Evolutionary conservation across 805 yeast genomes (phyloP).

Genomic region (Maudiozyma saulgeensis): DNA sequence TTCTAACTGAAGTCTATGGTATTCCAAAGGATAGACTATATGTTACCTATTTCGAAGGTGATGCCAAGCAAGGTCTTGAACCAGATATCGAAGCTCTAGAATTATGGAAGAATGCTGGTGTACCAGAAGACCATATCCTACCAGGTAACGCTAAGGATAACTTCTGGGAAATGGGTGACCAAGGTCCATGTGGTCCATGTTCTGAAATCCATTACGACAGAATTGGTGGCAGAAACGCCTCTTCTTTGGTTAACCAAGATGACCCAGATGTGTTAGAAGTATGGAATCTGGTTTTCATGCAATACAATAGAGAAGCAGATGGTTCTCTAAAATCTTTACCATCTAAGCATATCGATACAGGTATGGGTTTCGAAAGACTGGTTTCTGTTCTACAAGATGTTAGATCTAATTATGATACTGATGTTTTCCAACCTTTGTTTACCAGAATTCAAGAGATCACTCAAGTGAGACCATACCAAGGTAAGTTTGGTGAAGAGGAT

Average conservation of each 20-base stretch:
- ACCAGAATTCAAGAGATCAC: conserved; percentile 82
- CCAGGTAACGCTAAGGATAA: conserved; percentile 89
- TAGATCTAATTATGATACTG: conserved; percentile 92
- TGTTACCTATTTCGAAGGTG: conserved; percentile 96
- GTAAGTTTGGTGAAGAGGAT: conserved; percentile 89
- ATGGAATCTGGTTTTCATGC: conserved; percentile 97
- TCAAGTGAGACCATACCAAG: conserved; percentile 83
- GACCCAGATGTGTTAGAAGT: conserved; percentile 97
- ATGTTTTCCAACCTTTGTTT: conserved; percentile 87
- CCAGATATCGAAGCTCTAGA: conserved; percentile 92
- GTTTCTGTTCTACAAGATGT: conserved; percentile 90
- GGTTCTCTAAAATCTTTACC: conserved; percentile 75
- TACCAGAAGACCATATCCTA: conserved; percentile 80
- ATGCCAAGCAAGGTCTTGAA: conserved; percentile 65
- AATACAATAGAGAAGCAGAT: conserved; percentile 89
- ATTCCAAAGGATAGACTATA: conserved; percentile 72
- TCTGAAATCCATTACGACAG: conserved; percentile 96
- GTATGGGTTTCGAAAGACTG: conserved; percentile 97
- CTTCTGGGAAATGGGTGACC: conserved; percentile 99
- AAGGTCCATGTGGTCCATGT: conserved; percentile 99
- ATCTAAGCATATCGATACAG: conserved; percentile 93
- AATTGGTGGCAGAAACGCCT: conserved; percentile 96
- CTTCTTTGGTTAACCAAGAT: conserved; percentile 83
- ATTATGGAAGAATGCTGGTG: conserved; percentile 81
- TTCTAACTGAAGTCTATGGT: conserved; percentile 77